Base-by-base conservation (phyloP, 2,329 filamentous ascomycete genomes). In the Diplodia corticola region DNA sequence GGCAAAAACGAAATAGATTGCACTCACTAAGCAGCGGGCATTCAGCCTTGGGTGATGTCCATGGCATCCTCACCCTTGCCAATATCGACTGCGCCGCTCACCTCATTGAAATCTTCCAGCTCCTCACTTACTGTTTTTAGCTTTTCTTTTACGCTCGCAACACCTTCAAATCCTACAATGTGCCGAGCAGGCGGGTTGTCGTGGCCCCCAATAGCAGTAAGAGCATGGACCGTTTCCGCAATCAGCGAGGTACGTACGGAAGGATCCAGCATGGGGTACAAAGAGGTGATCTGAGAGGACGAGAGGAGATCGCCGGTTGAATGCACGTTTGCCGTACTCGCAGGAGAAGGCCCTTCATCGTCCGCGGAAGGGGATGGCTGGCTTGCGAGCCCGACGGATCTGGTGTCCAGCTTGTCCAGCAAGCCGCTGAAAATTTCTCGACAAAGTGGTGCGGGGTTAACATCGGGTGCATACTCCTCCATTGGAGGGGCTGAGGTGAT, bases 81-180 rank as follows among this genome's bases (percentile, higher is more conserved):
- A 64, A 92, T 91, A 76, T 97, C 93, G 17, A 95, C 93, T 0
- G 91, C 89, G 70, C 90, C 84, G 73, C 93, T 97, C 28, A 93
- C 90, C 72, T 96, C 92, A 30, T 97, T 90, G 78, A 98, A 98
- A 71, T 98, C 95, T 77, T 98, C 95, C 66, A 98, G 81, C 80
- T 98, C 95, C 76, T 98, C 93, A 69, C 92, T 96, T 2, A 97
- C 92, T 1, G 93, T 97, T 81, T 96, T 97, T 65, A 99, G 81
- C 80, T 98, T 98, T 80, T 98, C 95, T 77, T 94, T 96, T 46
- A 98, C 94, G 48, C 91, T 91, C 5, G 88, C 85, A 13, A 94
- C 90, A 0, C 92, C 94, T 77, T 98, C 95, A 64, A 90, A 88
- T 0, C 95, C 94, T 2, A 98, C 93, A 72, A 98, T 97, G 76